Evolutionary conservation across 495 filamentous ascomycete species (phyloP).

Genomic region (Talaromyces adpressus): DNA sequence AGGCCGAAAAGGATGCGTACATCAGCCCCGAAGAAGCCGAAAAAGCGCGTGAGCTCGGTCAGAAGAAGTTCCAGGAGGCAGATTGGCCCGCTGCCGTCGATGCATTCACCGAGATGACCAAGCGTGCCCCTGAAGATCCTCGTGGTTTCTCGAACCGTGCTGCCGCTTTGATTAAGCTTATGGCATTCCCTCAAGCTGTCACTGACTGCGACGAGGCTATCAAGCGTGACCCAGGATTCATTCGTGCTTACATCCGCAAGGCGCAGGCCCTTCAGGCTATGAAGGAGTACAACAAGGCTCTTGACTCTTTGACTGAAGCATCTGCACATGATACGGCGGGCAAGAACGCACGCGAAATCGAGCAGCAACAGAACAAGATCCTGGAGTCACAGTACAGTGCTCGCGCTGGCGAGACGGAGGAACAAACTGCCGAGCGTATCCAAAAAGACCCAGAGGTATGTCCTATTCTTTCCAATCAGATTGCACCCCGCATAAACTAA

Average conservation of each 20-base stretch:
- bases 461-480: constrained; percentile 5
- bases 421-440: constrained; percentile 89
- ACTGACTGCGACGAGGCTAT: constrained; percentile 90
- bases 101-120: constrained; percentile 95
- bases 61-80: constrained; percentile 90
- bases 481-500: too few species aligned
- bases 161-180: constrained; percentile 91
- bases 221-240: constrained; percentile 85
- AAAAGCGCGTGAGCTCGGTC: constrained; percentile 89
- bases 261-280: constrained; percentile 90
- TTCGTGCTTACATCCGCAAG: constrained; percentile 92
- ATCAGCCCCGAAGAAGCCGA: constrained; percentile 89
- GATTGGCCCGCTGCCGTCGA: constrained; percentile 96
- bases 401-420: constrained; percentile 89
- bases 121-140: constrained; percentile 87
- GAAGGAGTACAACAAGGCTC: constrained; percentile 91
- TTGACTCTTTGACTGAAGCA: constrained; percentile 84
- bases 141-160: constrained; percentile 96
- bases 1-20: constrained; percentile 69
- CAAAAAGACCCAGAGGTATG: constrained; percentile 88
- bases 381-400: constrained; percentile 80
- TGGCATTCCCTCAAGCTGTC: constrained; percentile 89
- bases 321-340: constrained; percentile 65
- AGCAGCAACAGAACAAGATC: constrained; percentile 92
- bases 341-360: constrained; percentile 81